Conservation (phyloP, 1,284 basidiomycete species). For the Sanghuangporus weigelae region DNA sequence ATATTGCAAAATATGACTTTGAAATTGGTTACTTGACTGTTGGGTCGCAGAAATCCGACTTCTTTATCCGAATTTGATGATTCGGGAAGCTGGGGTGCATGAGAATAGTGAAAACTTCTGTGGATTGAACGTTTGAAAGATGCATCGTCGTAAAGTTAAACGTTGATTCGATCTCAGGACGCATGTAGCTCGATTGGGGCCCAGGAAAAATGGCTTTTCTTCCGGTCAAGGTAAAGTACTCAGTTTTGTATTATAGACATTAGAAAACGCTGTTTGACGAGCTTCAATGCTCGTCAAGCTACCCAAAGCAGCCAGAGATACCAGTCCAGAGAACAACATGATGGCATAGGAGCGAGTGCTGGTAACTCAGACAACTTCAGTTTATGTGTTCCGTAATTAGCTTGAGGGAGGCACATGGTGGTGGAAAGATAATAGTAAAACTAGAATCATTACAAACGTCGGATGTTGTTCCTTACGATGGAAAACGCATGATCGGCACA, state of each 20-base stretch:
- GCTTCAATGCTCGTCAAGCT: neutral
- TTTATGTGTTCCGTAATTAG: too few relatives aligned
- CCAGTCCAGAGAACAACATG: neutral
- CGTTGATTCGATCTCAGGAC: neutral
- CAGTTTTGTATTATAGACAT: neutral
- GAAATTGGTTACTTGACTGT: slow-evolving; percentile 44
- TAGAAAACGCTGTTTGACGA: neutral
- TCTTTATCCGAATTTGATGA: slow-evolving; percentile 54
- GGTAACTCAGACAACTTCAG: too few relatives aligned
- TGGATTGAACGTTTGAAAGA: slow-evolving; percentile 31
- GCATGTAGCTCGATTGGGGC: neutral
- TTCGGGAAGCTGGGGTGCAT: slow-evolving; percentile 43
- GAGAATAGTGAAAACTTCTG: slow-evolving; percentile 37
- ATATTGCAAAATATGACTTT: neutral
- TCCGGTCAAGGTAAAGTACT: neutral
- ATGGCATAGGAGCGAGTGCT: neutral
- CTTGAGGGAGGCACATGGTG: too few relatives aligned
- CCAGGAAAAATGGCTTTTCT: neutral
- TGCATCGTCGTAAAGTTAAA: slow-evolving; percentile 7
- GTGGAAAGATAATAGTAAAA: too few relatives aligned
- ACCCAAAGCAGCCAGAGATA: neutral
- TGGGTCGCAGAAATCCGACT: slow-evolving; percentile 53
- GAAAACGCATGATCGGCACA: too few relatives aligned
- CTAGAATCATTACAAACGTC: too few relatives aligned
- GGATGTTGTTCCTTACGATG: too few relatives aligned